Percentiles rank a stretch among this genome's conserved stretches.
Evolutionary conservation across 257 asterid genomes (phyloP).

Genomic region (Plectranthus barbatus): DNA sequence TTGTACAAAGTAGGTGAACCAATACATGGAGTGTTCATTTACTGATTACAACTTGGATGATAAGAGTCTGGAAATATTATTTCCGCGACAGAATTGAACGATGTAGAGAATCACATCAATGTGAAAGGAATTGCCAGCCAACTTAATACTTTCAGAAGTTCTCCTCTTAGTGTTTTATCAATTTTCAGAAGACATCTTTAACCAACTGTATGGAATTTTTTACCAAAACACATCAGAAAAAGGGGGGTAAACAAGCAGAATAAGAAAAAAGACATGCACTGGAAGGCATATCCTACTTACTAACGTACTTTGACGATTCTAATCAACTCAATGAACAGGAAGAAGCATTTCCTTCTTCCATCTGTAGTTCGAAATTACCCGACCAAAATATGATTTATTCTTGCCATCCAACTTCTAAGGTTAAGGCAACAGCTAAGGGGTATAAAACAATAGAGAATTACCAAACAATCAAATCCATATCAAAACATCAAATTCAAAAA

Average conservation of each 20-base stretch:
- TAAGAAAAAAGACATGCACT: background rate
- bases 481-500: background rate
- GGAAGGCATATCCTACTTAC: background rate
- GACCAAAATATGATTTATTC: background rate
- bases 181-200: background rate
- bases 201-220: background rate
- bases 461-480: background rate
- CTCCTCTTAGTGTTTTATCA: background rate
- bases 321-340: background rate
- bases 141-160: too few species aligned
- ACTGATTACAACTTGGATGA: background rate
- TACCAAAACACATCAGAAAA: background rate
- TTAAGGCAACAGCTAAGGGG: too few species aligned
- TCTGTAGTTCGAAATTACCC: background rate
- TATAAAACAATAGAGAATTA: slow-evolving; percentile 3
- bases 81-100: slow-evolving; percentile 8
- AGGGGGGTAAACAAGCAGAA: background rate
- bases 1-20: slow-evolving; percentile 5
- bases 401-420: background rate
- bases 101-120: background rate
- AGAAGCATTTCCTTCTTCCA: background rate
- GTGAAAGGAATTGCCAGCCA: too few species aligned
- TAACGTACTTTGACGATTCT: background rate
- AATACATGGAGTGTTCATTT: background rate
- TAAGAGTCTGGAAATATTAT: background rate